Evolutionary conservation across 1,284 basidiomycete species (phyloP), one percentile per base, ranked within the genome.

Genomic region (Rhizoctonia solani): DNA sequence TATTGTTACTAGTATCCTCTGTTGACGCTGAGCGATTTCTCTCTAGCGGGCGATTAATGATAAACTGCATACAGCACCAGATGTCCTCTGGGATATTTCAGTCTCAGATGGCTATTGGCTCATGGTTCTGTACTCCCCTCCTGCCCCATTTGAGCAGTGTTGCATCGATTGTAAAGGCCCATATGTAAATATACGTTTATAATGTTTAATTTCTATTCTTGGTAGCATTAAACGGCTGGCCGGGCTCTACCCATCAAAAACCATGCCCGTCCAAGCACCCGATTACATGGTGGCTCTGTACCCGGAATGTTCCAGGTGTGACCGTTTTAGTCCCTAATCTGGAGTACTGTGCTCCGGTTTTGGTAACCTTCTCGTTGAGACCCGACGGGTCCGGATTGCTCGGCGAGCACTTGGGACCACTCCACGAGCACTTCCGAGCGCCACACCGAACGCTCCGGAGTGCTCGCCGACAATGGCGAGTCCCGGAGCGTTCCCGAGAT

Each of bases 1-100:
- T 34, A 34, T 11, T 4, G 4, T 34, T 4, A 11, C 11, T 34
- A 34, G 32, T 11, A 4, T 34, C 53, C 13, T 54, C 53, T 5
- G 53, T 54, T 13, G 53, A 54, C 53, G 53, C 30, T 11, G 53
- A 54, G 39, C 53, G 30, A 4, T 29, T 32, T 11, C 37, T 54
- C 32, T 54, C 53, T 5, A 19, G 53, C 11, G 53, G 53, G 14
- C 29, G 53, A 19, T 19, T 54, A 16, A 54, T 54, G 53, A 34
- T 54, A 16, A 54, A 54, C 39, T 32, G 37, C 23, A 13, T 54
- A 37, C 53, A 54, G n/a, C 53, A 54, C 23, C 53, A 54, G n/a
- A 54, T 54, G 53, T 54, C 53, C 4, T 21, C 53, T 39, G 19
- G 30, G 30, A 34, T 32, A 11, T 54, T 54, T 11, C 53, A 54